phyloP scores from a whole-genome alignment of 2,329 filamentous ascomycete genomes.

The Diplodia mutila region DNA sequence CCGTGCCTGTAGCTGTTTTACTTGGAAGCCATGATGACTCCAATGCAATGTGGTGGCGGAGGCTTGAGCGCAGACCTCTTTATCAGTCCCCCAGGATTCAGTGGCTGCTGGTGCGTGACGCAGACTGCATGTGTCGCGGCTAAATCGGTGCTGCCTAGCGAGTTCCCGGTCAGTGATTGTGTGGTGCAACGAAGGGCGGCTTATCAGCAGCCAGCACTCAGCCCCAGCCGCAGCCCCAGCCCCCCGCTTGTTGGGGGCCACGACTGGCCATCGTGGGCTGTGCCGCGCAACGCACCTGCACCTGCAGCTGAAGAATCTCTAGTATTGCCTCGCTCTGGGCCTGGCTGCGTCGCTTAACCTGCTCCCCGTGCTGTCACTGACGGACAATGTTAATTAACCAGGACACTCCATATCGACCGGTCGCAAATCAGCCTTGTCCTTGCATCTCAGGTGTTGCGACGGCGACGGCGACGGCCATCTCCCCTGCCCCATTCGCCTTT shows the following conservation, averaged over 20 bases:
- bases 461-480: neutral
- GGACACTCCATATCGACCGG: neutral
- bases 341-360: neutral
- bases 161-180: neutral
- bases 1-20: too few species aligned
- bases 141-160: neutral
- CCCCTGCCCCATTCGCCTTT: neutral
- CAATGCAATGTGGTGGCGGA: neutral
- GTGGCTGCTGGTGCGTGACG: neutral
- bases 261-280: neutral
- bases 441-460: constrained; percentile 10
- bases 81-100: neutral
- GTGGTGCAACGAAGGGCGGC: neutral
- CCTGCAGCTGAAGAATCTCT: neutral
- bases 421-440: neutral
- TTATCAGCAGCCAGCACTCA: constrained; percentile 6
- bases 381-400: neutral
- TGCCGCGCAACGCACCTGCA: neutral
- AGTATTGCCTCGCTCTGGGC: neutral
- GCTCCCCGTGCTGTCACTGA: neutral
- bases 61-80: neutral
- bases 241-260: neutral
- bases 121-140: neutral
- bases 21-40: too few species aligned
- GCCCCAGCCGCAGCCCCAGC: neutral